Base-by-base conservation (phyloP, 2,329 filamentous ascomycete species). In the Cladosporium sp. region DNA sequence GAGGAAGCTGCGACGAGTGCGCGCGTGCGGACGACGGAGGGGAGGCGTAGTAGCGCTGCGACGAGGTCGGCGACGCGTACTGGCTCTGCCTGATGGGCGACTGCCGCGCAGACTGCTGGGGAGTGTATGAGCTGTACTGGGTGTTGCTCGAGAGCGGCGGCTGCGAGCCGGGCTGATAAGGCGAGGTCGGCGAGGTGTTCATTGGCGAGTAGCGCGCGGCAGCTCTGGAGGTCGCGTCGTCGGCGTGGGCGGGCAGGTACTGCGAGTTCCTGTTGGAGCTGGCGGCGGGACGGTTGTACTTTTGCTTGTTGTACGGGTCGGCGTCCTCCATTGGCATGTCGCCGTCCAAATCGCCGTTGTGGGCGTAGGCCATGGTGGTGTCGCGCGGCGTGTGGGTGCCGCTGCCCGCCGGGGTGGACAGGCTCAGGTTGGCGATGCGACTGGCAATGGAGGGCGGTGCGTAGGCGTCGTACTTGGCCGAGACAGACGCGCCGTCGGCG, bases 161-260 rank as follows among this genome's bases (percentile, higher is more conserved):
- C 66, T 74, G 82, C 57, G 76, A 81, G 68, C 76, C 87, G 73
- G 64, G 61, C 44, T 74, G 78, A 67, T 82, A 80, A 33, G 89
- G 84, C 52, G 87, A 86, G 33, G 85, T 83, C 38, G 90, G 88
- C 56, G 90, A 89, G 56, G 95, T 76, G 69, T 95, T 92, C 91
- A 96, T 96, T 58, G 92, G 93, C 43, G 92, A 97, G 73, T 97
- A 97, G 67, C 91, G 84, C 69, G 95, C 88, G 55, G 90, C 88
- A 53, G 89, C 89, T 46, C 88, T 79, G 41, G 89, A 93, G 54
- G 87, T 84, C 65, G 92, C 84, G 31, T 63, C 62, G 14, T 63
- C 58, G 16, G 34, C 35, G 38, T 66, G 59, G 9, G 62, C 52
- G 45, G 66, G 63, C 59, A 84, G 72, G 60, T 86, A 87, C 68